Conservation (phyloP, 2,329 filamentous ascomycete species). For the Apiospora pterosperma region DNA sequence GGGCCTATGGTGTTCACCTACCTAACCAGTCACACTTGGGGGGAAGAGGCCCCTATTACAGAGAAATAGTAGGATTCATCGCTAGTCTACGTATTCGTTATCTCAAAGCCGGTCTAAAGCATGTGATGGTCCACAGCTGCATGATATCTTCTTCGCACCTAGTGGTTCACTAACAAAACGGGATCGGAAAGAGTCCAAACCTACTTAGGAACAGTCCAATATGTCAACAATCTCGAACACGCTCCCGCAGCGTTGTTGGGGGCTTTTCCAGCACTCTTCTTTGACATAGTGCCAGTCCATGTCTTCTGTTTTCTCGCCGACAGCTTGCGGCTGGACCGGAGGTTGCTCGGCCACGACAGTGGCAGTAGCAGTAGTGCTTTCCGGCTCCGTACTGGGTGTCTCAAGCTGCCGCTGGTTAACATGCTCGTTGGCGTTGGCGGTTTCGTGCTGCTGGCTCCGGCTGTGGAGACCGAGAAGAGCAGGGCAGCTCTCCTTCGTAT, state of each 20-base stretch:
- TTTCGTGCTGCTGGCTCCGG: not conserved
- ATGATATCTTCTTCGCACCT: too few species aligned
- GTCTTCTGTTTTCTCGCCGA: not conserved
- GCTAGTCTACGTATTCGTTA: too few species aligned
- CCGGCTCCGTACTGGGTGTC: not conserved
- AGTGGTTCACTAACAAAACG: not conserved
- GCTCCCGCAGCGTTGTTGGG: not conserved
- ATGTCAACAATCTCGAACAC: not conserved
- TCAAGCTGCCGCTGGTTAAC: not conserved
- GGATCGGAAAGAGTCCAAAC: not conserved
- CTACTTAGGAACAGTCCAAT: not conserved
- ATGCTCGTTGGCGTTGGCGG: not conserved
- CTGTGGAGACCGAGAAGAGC: not conserved
- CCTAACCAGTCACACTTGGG: too few species aligned
- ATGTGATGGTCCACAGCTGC: too few species aligned
- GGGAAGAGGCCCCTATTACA: too few species aligned
- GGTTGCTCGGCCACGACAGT: not conserved
- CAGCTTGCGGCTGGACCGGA: not conserved
- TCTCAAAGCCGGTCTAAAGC: too few species aligned
- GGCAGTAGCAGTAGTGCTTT: not conserved
- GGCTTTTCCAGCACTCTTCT: not conserved
- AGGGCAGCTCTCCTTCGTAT: not conserved
- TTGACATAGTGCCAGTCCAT: not conserved
- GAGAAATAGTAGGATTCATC: too few species aligned
- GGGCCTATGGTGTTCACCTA: too few species aligned